A percentile compares a stretch with the other conserved stretches of the same genome.
Evolutionary conservation across 257 asterid genomes (phyloP).

Genomic region (Scutellaria baicalensis): DNA sequence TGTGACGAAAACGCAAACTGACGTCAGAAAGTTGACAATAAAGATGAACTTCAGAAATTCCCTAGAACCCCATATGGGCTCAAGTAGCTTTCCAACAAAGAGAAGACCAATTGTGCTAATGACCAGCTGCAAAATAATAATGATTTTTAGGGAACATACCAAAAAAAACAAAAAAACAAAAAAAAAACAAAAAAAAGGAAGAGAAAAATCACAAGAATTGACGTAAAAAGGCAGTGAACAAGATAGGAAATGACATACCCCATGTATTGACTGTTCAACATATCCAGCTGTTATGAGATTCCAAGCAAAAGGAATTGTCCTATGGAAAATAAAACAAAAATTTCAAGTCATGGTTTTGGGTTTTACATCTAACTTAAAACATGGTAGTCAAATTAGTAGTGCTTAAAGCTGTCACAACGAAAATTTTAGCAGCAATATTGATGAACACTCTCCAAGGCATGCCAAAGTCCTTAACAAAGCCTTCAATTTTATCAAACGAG

Average conservation of each 20-base stretch:
- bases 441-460: not conserved
- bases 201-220: not conserved
- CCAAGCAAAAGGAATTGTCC: slow-evolving; percentile 98
- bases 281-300: slow-evolving; percentile 93
- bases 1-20: slow-evolving; percentile 66
- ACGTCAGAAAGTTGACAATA: slow-evolving; percentile 73
- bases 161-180: too few species aligned
- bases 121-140: slow-evolving; percentile 45
- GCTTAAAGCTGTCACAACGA: not conserved
- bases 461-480: not conserved
- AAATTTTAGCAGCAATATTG: not conserved
- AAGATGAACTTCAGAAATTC: slow-evolving; percentile 85
- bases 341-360: not conserved
- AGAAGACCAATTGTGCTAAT: slow-evolving; percentile 74
- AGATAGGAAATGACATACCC: slow-evolving; percentile 45
- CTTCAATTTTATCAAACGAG: not conserved
- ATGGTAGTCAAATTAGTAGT: not conserved
- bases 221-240: not conserved
- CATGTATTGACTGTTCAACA: slow-evolving; percentile 68
- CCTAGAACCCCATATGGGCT: slow-evolving; percentile 91
- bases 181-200: too few species aligned
- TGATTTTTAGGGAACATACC: not conserved
- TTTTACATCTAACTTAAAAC: not conserved
- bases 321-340: slow-evolving; percentile 26
- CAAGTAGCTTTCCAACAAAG: slow-evolving; percentile 81